A percentile compares a stretch with the other conserved stretches of the same genome.
phyloP scores from a whole-genome alignment of 2,329 filamentous ascomycete species.

The Beauveria brongniartii region DNA sequence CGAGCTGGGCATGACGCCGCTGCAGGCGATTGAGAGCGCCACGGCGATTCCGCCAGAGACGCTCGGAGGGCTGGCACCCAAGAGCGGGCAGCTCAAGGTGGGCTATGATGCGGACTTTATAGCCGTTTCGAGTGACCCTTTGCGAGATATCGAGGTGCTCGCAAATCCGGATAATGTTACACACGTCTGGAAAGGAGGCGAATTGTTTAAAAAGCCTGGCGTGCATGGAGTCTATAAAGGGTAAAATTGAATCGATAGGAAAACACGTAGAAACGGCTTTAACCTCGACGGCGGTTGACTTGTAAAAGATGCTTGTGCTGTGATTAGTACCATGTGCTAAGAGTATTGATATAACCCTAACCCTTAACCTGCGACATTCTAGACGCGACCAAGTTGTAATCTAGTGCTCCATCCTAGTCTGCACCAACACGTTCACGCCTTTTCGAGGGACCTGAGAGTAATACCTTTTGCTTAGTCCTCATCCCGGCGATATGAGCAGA shows the following conservation, averaged over 20 bases:
- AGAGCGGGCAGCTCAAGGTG: constrained; percentile 34
- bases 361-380: no score
- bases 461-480: no score
- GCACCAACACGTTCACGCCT: no score
- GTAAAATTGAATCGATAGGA: neutral
- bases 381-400: no score
- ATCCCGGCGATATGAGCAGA: no score
- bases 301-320: neutral
- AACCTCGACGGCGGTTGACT: neutral
- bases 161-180: constrained; percentile 30
- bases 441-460: no score
- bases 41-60: constrained; percentile 38
- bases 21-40: constrained; percentile 41
- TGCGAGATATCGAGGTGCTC: constrained; percentile 35
- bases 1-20: constrained; percentile 37
- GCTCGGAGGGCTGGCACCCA: constrained; percentile 35
- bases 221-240: neutral
- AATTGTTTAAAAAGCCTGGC: constrained; percentile 27
- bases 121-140: constrained; percentile 32
- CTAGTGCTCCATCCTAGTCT: no score
- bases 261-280: neutral
- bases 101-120: constrained; percentile 43
- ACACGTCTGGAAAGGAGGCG: constrained; percentile 40
- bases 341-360: no score
- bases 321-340: no score